A percentile compares a stretch with the other conserved stretches of the same genome.
These are phyloP conservation scores for Primulina huaijiensis DNA, from an alignment of 257 asterid genomes.

Conservation along the genomic window DNA sequence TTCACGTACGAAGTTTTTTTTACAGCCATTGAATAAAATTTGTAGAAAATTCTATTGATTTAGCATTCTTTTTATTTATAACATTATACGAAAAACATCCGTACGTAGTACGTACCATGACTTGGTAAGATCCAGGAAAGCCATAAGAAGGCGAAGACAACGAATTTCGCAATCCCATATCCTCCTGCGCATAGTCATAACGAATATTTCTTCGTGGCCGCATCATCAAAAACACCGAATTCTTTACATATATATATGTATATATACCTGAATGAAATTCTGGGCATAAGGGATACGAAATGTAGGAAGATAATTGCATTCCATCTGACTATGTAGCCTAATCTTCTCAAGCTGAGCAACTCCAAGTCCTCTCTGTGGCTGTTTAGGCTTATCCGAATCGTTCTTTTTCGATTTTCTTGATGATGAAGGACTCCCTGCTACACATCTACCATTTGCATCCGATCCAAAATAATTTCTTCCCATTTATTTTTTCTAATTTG, in stretches of 20 bases:
- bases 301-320: constrained; percentile 43
- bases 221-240: not conserved
- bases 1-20: not conserved
- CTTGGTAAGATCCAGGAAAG: constrained; percentile 45
- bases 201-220: not conserved
- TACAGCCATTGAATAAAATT: too few relatives aligned
- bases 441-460: constrained; percentile 39
- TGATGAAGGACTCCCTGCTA: constrained; percentile 28
- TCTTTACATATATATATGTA: not conserved
- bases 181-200: constrained; percentile 48
- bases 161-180: constrained; percentile 51
- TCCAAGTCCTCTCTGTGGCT: constrained; percentile 90
- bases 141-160: constrained; percentile 48
- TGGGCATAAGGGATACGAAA: constrained; percentile 50
- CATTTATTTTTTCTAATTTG: constrained; percentile 26
- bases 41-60: not conserved
- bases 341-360: constrained; percentile 94
- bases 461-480: constrained; percentile 69
- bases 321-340: constrained; percentile 74
- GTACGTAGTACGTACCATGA: constrained; percentile 35
- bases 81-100: not conserved
- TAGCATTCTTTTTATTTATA: not conserved
- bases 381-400: constrained; percentile 70
- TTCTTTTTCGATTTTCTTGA: constrained; percentile 62
- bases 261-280: constrained; percentile 26